Percentiles rank a stretch among this genome's conserved stretches.
Conservation (phyloP, 2,329 filamentous ascomycete genomes). For the Claviceps citrina region DNA sequence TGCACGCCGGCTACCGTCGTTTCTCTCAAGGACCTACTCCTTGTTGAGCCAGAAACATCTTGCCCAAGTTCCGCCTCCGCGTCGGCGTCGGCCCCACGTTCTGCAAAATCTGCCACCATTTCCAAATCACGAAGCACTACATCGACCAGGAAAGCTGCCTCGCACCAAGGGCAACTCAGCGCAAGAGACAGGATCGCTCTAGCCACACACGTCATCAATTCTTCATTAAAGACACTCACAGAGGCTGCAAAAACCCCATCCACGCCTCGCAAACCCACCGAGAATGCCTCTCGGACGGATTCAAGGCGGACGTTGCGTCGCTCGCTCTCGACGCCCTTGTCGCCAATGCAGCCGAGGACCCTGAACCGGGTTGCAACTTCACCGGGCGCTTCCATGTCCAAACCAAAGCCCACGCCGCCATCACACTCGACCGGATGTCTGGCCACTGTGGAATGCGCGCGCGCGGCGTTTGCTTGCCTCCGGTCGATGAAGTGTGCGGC, state of each 20-base stretch:
- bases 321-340: conserved; percentile 42
- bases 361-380: conserved; percentile 45
- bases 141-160: conserved; percentile 9
- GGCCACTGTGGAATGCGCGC: conserved; percentile 52
- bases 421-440: conserved; percentile 30
- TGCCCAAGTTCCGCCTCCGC: conserved; percentile 13
- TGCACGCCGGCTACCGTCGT: conserved; percentile 37
- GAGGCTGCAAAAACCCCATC: conserved; percentile 42
- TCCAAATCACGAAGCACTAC: conserved; percentile 13
- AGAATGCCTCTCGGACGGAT: conserved; percentile 19
- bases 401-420: conserved; percentile 14
- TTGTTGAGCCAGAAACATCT: conserved; percentile 17
- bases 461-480: conserved; percentile 50
- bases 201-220: conserved; percentile 60
- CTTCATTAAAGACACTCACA: conserved; percentile 50
- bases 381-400: conserved; percentile 24
- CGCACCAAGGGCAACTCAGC: conserved; percentile 16
- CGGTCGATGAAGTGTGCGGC: conserved; percentile 40
- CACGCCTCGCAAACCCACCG: conserved; percentile 19
- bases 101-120: conserved; percentile 14
- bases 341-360: conserved; percentile 44
- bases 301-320: conserved; percentile 31
- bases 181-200: conserved; percentile 45
- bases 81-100: conserved; percentile 13
- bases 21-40: conserved; percentile 31